Evolutionary conservation across 306 rosid genomes (phyloP).

Genomic region (Oemleria cerasiformis): DNA sequence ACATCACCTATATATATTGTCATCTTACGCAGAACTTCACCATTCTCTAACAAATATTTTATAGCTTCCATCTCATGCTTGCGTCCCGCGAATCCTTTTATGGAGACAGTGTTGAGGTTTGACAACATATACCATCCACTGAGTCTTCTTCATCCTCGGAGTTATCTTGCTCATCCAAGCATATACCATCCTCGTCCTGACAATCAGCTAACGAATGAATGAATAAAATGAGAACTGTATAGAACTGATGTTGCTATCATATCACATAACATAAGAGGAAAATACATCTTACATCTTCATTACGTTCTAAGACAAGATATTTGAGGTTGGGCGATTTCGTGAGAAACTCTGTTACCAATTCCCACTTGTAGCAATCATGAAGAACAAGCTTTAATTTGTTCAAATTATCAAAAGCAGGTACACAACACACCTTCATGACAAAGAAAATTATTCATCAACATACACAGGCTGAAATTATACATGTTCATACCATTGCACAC

Average conservation of each 20-base stretch:
- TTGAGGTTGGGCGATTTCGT: not conserved
- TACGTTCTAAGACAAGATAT: not conserved
- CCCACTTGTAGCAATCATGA: not conserved
- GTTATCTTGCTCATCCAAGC: too few relatives aligned
- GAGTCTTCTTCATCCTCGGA: too few relatives aligned
- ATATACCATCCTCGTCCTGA: too few relatives aligned
- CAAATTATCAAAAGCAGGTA: slow-evolving; percentile 7
- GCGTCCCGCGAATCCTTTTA: not conserved
- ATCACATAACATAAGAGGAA: not conserved
- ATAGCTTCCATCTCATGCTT: not conserved
- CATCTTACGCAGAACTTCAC: not conserved
- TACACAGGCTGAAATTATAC: too few relatives aligned
- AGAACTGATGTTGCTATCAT: not conserved
- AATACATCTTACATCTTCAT: not conserved
- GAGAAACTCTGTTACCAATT: not conserved
- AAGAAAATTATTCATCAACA: too few relatives aligned
- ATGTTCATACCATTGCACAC: too few relatives aligned
- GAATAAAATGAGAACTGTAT: not conserved
- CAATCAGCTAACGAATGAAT: too few relatives aligned
- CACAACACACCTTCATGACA: not conserved
- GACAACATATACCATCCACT: not conserved
- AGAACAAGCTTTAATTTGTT: not conserved
- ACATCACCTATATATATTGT: not conserved
- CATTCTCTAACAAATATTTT: not conserved
- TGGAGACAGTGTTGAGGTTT: not conserved